Base-by-base conservation (phyloP, 371 early-diverging fungal genomes). In the Mortierella polycephala region DNA sequence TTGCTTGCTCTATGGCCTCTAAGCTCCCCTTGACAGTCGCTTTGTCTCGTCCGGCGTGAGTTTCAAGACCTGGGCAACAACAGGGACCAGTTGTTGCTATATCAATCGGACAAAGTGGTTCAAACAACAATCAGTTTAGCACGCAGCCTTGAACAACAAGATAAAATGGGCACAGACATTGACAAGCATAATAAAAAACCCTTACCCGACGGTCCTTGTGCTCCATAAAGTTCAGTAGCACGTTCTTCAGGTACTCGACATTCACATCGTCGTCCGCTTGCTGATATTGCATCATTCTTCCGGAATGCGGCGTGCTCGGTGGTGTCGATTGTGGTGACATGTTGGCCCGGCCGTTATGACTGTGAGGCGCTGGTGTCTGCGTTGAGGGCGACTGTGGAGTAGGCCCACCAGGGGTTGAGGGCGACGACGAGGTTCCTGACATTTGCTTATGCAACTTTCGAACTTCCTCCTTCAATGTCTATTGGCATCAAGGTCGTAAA, bases 141-240 rank as follows among this genome's bases (percentile, higher is more conserved):
- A 30, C 30, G 4, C 4, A 30, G 4, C 4, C 30, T 30, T 30
- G 30, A 30, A 4, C 21, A 1, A n/a, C 21, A 30, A 51, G 18
- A 23, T 11, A 5, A 9, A 30, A 46, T 16, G 21, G 8, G 11
- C 13, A 20, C 47, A 51, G 18, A 21, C 10, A n/a, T 5, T 10
- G 39, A 62, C 6, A 51, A 39, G 45, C 20, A 57, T 44, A 41
- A 61, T 46, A 20, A 51, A 67, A 30, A 4, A 30, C 30, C 30
- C 84, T 77, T 86, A 87, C 89, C 45, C 93, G 83, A 57, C 88
- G 88, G 7, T 91, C 89, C 73, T 89, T 92, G 57, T 88, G 86
- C 81, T 96, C 95, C 65, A 97, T 84, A 80, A 96, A 96, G 67
- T 91, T 93, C 51, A 97, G 75, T 53, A 97, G 73, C 11, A 97